Evolutionary conservation across 306 rosid genomes (phyloP).

Genomic region (Casuarina equisetifolia): DNA sequence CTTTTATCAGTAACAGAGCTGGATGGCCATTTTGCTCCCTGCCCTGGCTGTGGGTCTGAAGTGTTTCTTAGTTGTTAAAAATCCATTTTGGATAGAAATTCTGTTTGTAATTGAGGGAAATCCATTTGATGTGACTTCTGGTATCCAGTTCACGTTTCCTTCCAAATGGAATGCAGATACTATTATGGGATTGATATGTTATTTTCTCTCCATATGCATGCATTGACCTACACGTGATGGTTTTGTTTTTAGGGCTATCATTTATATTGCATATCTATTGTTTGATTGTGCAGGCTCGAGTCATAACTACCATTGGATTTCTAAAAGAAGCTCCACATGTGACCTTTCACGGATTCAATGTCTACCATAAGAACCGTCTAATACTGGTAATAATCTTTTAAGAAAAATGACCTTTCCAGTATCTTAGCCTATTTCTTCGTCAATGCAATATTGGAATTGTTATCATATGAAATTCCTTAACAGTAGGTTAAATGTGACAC

Average conservation of each 20-base stretch:
- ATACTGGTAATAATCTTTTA: conserved; percentile 59
- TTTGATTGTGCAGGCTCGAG: conserved; percentile 48
- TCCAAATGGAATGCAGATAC: neutral
- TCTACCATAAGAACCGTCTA: conserved; percentile 91
- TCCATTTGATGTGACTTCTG: neutral
- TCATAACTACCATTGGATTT: conserved; percentile 85
- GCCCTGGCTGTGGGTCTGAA: neutral
- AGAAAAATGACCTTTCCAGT: neutral
- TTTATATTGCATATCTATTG: conserved; percentile 9
- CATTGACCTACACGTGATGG: neutral
- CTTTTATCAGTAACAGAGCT: neutral
- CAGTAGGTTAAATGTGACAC: neutral
- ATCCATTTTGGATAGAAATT: too few species aligned
- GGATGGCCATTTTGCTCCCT: neutral
- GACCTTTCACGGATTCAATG: conserved; percentile 76
- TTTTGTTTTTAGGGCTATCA: conserved; percentile 3
- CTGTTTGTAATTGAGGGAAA: neutral
- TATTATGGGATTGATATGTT: neutral
- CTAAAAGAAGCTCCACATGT: conserved; percentile 84
- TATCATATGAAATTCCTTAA: neutral
- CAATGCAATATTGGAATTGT: neutral
- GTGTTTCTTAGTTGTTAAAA: neutral
- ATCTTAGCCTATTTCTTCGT: neutral
- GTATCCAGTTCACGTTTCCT: neutral
- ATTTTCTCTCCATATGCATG: neutral